phyloP scores from a whole-genome alignment of 140 eudicot genomes.

The Senecio squalidus region DNA sequence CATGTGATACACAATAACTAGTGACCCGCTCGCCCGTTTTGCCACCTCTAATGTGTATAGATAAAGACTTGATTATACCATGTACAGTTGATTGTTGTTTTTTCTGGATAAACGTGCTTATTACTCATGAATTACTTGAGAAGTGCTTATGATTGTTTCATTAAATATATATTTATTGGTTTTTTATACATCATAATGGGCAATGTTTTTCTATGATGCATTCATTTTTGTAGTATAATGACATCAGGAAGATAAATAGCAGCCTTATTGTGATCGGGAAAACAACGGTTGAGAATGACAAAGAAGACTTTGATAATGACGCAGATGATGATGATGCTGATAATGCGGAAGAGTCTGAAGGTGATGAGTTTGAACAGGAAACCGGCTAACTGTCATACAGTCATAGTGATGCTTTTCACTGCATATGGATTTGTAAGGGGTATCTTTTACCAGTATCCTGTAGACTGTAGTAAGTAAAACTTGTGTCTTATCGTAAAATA shows the following conservation, averaged over 20 bases:
- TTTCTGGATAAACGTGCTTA: background rate
- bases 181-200: background rate
- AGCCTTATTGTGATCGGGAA: conserved; percentile 65
- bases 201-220: background rate
- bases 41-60: no score
- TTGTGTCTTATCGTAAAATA: conserved; percentile 6
- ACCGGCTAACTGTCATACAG: conserved; percentile 38
- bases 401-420: background rate
- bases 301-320: conserved; percentile 87
- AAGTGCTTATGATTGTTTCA: no score
- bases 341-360: conserved; percentile 85
- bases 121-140: background rate
- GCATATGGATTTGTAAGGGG: background rate
- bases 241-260: conserved; percentile 68
- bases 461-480: background rate
- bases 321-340: conserved; percentile 92
- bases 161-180: background rate
- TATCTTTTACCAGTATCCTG: background rate
- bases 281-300: conserved; percentile 62
- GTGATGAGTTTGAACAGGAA: conserved; percentile 91
- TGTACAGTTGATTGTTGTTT: background rate
- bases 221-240: conserved; percentile 50
- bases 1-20: no score
- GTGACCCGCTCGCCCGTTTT: no score
- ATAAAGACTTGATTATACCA: no score